Conservation (phyloP, 768 basidiomycete species). For the Inosperma sp. region DNA sequence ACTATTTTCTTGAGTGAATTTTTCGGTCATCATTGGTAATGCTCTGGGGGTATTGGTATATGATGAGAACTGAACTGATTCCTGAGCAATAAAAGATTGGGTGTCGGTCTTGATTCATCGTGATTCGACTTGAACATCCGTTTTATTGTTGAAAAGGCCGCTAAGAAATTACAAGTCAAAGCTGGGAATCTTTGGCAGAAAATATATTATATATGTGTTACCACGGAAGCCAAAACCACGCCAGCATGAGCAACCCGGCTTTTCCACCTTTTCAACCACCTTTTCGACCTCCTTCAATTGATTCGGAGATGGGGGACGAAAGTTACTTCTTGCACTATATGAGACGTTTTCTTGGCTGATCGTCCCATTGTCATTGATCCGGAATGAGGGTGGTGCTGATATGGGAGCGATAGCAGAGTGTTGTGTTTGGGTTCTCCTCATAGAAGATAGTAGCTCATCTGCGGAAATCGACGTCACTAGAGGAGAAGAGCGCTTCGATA, state of each 20-base stretch:
- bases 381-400: neutral
- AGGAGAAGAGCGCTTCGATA: too few species aligned
- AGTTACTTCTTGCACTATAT: too few species aligned
- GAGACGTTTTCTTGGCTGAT: neutral
- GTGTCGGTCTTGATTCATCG: neutral
- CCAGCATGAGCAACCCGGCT: neutral
- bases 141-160: too few species aligned
- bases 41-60: neutral
- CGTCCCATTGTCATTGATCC: neutral
- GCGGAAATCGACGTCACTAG: too few species aligned
- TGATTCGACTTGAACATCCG: neutral
- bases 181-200: too few species aligned
- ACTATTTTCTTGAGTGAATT: neutral
- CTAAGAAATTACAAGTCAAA: too few species aligned
- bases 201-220: too few species aligned
- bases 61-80: slow-evolving; percentile 6
- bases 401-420: too few species aligned
- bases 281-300: too few species aligned
- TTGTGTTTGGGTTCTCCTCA: too few species aligned
- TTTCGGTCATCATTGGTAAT: neutral
- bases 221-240: neutral
- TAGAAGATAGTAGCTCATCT: too few species aligned
- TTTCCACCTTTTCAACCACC: neutral
- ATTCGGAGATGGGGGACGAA: too few species aligned
- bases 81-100: slow-evolving; percentile 2